A percentile compares a stretch with the other conserved stretches of the same genome.
Conservation (phyloP, 345 rosid genomes). For the Lumnitzera racemosa region DNA sequence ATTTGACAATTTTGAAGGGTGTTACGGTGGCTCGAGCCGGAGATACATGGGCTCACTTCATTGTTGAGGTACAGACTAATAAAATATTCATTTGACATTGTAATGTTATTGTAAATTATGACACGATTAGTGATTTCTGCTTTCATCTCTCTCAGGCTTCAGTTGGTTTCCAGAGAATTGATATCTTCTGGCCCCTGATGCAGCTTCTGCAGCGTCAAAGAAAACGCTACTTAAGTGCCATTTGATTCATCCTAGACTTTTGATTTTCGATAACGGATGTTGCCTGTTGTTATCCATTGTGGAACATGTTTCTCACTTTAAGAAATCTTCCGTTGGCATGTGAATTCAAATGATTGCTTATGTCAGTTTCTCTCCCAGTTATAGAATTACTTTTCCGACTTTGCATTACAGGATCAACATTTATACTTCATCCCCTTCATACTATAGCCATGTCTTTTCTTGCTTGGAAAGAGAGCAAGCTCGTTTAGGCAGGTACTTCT, state of each 20-base stretch:
- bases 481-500: no score
- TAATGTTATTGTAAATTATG: background rate
- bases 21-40: conserved; percentile 24
- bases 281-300: background rate
- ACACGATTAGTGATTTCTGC: background rate
- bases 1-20: conserved; percentile 47
- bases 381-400: background rate
- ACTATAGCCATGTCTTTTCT: no score
- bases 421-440: background rate
- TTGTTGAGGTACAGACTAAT: conserved; percentile 41
- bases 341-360: no score
- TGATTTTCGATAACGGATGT: background rate
- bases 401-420: background rate
- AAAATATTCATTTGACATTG: background rate
- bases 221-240: conserved; percentile 21
- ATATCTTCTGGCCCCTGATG: conserved; percentile 73
- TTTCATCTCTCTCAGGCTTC: conserved; percentile 26
- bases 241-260: conserved; percentile 7
- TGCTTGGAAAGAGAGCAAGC: no score
- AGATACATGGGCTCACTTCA: conserved; percentile 54
- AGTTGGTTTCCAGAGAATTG: conserved; percentile 47
- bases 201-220: conserved; percentile 41
- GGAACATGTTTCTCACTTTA: background rate
- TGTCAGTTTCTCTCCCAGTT: no score
- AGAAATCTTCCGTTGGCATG: no score